Evolutionary conservation across 2,329 filamentous ascomycete species (phyloP).

Genomic region (Falciphora oryzae): DNA sequence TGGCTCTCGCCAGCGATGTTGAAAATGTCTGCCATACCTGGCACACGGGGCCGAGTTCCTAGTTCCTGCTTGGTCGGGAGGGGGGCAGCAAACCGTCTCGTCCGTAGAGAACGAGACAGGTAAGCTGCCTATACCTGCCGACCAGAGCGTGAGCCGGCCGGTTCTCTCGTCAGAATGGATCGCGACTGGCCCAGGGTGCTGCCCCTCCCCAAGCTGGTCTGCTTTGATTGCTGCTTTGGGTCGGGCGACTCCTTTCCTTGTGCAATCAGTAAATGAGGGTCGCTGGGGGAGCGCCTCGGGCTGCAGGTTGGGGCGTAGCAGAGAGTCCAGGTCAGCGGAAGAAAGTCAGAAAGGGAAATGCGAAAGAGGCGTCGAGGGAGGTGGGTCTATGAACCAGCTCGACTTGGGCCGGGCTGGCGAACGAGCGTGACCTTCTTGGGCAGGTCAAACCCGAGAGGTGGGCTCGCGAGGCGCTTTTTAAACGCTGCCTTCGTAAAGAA

Average conservation of each 20-base stretch:
- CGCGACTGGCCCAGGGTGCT: neutral
- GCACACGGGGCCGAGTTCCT: neutral
- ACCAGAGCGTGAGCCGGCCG: neutral
- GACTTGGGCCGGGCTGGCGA: neutral
- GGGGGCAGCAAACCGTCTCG: neutral
- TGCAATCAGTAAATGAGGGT: neutral
- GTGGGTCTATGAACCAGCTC: neutral
- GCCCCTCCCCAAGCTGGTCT: neutral
- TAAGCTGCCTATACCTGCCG: neutral
- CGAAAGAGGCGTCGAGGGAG: neutral
- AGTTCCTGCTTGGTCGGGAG: neutral
- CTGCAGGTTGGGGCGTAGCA: neutral
- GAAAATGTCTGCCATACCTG: neutral
- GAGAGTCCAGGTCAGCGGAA: neutral
- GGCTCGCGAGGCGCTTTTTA: too few species aligned
- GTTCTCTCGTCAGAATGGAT: neutral
- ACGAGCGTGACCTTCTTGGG: neutral
- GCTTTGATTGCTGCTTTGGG: neutral
- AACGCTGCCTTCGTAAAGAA: too few species aligned
- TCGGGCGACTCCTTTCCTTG: neutral
- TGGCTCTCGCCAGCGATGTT: conserved; percentile 10
- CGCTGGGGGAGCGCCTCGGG: neutral
- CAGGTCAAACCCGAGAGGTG: neutral
- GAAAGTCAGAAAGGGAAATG: neutral
- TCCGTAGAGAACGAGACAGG: neutral